Base-by-base conservation (phyloP, 805 yeast species). In the Zygotorulaspora sp. region DNA sequence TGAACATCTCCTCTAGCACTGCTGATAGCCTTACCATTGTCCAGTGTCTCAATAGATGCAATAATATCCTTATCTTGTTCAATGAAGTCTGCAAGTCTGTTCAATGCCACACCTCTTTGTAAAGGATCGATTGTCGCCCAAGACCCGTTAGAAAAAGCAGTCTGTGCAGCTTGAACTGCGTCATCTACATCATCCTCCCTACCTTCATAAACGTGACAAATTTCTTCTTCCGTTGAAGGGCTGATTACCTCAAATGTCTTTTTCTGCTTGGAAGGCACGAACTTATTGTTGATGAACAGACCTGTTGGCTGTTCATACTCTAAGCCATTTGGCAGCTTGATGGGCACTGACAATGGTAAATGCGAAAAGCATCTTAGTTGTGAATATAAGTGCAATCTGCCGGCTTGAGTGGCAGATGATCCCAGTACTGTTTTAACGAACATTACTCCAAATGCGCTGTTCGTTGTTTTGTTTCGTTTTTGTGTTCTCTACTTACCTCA, bases 101-200 rank as follows among this genome's bases (percentile, higher is more conserved):
- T 60, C 48, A 89, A 68, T 29, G 75, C 75, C 40, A 60, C 66
- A 34, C 80, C 80, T 57, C 96, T 78, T 39, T 67, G 74, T 17
- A 71, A 53, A n/a, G 94, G 92, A 45, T 83, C 82, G 25, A 69
- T 67, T 30, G 66, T 66, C 36, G 86, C 75, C 94, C 96, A 87
- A 13, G 83, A 94, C 89, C 67, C 68, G 26, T 72, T 63, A 33
- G 79, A 68, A 71, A 81, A 86, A 7, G 96, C 96, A 34, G 67
- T 68, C 49, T 75, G 71, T 22, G 97, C 97, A 25, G 95, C 92
- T 22, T 76, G 74, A 21, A 90, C 96, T 11, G 97, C 97, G 42
- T 64, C 50, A 48, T 88, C 89, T 25, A 88, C 81, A 61, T 88
- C 96, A 36, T 74, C 90, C 36, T 68, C 80, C 41, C 75, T 70